A percentile compares a stretch with the other conserved stretches of the same genome.
phyloP scores from a whole-genome alignment of 2,329 filamentous ascomycete genomes.

The Cercospora janseana region DNA sequence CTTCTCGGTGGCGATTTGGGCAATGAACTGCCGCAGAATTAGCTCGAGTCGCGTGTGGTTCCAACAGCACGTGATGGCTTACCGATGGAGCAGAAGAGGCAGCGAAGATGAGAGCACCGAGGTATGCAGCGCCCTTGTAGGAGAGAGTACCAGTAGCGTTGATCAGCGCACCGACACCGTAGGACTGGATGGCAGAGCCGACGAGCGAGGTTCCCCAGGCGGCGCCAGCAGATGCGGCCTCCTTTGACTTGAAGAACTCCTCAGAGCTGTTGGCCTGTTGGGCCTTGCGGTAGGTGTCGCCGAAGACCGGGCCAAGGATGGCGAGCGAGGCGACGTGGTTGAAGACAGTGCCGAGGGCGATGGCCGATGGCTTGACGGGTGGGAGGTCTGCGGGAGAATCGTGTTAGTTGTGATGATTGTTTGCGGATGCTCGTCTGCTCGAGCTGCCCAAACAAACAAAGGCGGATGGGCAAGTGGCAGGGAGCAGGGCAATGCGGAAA shows the following conservation, averaged over 20 bases:
- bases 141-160: constrained; percentile 92
- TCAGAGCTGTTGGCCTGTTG: constrained; percentile 91
- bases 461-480: neutral
- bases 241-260: constrained; percentile 92
- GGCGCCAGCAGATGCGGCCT: constrained; percentile 80
- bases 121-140: constrained; percentile 96
- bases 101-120: constrained; percentile 86
- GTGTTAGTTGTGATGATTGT: constrained; percentile 18
- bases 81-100: constrained; percentile 85
- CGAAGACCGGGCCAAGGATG: constrained; percentile 84
- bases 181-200: constrained; percentile 69
- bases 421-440: neutral
- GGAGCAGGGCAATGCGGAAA: neutral
- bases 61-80: constrained; percentile 43
- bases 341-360: constrained; percentile 93
- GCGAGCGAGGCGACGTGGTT: constrained; percentile 89
- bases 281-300: constrained; percentile 89
- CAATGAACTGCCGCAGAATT: constrained; percentile 64
- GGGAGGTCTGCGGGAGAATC: constrained; percentile 56
- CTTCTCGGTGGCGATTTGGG: constrained; percentile 86
- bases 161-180: constrained; percentile 49
- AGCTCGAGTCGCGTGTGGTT: constrained; percentile 21
- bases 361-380: constrained; percentile 94
- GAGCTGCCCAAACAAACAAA: constrained; percentile 3
- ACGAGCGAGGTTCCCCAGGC: constrained; percentile 88